These are phyloP conservation scores for Petunia hybrid DNA, from an alignment of 305 asterid species.

Conservation along the genomic window DNA sequence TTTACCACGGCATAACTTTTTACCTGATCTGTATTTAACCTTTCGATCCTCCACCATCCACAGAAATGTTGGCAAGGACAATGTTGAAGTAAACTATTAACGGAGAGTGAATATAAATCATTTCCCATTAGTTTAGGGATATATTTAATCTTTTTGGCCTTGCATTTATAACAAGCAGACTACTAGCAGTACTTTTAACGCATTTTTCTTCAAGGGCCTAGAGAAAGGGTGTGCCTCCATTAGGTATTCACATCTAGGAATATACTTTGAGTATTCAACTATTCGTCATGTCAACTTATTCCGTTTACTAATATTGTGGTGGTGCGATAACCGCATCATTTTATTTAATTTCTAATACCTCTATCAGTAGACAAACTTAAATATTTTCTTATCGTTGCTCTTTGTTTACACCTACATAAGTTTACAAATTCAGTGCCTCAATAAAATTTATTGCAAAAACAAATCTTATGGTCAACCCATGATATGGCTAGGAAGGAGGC, in stretches of 20 bases:
- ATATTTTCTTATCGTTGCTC: background rate
- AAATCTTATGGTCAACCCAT: constrained; percentile 8
- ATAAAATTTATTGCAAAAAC: background rate
- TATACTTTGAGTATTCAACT: background rate
- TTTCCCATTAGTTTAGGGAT: too few species aligned
- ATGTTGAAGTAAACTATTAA: too few species aligned
- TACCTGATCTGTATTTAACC: too few species aligned
- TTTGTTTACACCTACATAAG: background rate
- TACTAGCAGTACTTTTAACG: too few species aligned
- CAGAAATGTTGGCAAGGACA: too few species aligned
- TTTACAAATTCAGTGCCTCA: background rate
- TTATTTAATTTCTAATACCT: background rate
- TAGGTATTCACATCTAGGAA: background rate
- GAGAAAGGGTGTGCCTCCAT: too few species aligned
- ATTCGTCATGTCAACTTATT: background rate
- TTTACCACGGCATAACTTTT: too few species aligned
- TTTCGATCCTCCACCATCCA: too few species aligned
- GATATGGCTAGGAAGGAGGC: constrained; percentile 27
- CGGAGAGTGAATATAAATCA: too few species aligned
- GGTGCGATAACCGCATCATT: constrained; percentile 12
- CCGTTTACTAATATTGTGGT: constrained; percentile 21
- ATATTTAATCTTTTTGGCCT: too few species aligned
- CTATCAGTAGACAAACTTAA: background rate
- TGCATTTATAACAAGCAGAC: too few species aligned
- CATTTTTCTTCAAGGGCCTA: too few species aligned